Percentiles rank a stretch among this genome's conserved stretches.
Conservation (phyloP, 2,329 filamentous ascomycete species). For the Sporothrix protearum region DNA sequence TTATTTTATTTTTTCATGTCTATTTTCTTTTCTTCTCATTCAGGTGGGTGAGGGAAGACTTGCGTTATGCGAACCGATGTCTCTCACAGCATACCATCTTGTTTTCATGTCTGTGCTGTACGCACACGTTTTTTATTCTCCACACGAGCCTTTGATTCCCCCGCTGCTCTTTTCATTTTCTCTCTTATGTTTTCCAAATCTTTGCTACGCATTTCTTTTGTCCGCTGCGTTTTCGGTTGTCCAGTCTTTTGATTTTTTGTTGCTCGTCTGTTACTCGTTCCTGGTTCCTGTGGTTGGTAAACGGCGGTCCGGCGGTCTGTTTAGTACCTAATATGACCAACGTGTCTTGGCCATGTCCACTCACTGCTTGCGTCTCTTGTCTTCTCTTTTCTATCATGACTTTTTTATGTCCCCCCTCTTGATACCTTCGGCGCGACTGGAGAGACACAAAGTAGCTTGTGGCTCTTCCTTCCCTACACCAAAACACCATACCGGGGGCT, state of each 20-base stretch:
- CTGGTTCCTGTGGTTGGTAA: neutral
- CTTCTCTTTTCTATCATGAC: neutral
- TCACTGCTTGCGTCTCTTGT: neutral
- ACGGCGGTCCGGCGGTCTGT: neutral
- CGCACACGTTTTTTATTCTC: slow-evolving; percentile 13
- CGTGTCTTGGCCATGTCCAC: neutral
- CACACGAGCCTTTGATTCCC: slow-evolving; percentile 28
- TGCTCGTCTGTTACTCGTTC: neutral
- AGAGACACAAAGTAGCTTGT: neutral
- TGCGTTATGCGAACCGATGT: neutral
- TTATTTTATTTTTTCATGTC: slow-evolving; percentile 10
- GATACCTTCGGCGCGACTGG: slow-evolving; percentile 17
- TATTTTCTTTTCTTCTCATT: neutral
- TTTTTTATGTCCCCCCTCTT: neutral
- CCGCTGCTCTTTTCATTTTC: slow-evolving; percentile 17
- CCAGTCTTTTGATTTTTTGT: neutral
- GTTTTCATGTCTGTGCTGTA: slow-evolving; percentile 17
- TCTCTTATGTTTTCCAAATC: neutral
- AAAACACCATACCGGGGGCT: neutral
- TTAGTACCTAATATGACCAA: neutral
- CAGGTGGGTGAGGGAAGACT: neutral
- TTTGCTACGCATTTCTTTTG: slow-evolving; percentile 1
- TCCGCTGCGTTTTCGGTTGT: neutral
- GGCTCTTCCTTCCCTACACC: neutral
- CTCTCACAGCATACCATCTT: neutral